These are phyloP conservation scores for Monosporozyma unispora DNA, from an alignment of 805 yeast genomes.

Conservation along the genomic window DNA sequence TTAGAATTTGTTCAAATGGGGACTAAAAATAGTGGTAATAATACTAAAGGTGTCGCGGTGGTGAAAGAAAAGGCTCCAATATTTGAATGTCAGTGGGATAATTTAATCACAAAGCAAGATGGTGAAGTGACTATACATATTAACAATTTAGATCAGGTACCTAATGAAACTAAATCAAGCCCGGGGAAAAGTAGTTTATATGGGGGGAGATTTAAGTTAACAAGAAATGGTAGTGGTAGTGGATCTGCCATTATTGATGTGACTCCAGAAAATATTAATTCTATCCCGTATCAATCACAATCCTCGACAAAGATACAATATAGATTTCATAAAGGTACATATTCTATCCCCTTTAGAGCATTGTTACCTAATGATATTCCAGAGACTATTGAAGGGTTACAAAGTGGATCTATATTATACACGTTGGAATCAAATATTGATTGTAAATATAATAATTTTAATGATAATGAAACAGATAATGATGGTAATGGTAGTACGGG, in stretches of 20 bases:
- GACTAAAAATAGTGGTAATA: slow-evolving; percentile 27
- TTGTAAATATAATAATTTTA: slow-evolving; percentile 25
- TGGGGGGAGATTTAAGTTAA: neutral
- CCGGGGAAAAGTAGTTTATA: neutral
- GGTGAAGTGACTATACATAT: slow-evolving; percentile 20
- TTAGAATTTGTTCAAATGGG: slow-evolving; percentile 47
- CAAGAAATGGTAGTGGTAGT: neutral
- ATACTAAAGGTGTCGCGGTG: slow-evolving; percentile 27
- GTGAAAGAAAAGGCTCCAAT: slow-evolving; percentile 47
- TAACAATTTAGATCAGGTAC: neutral
- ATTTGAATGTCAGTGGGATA: slow-evolving; percentile 70
- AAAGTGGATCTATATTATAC: slow-evolving; percentile 67
- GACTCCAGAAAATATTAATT: neutral
- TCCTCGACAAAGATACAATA: slow-evolving; percentile 11
- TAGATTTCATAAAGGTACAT: slow-evolving; percentile 58
- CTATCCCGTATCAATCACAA: neutral
- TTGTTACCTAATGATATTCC: slow-evolving; percentile 76
- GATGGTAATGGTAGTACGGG: neutral
- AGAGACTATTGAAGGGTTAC: slow-evolving; percentile 83
- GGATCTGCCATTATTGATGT: neutral
- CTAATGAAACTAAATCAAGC: neutral
- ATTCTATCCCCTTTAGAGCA: slow-evolving; percentile 77
- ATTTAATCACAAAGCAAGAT: slow-evolving; percentile 30
- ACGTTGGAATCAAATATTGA: slow-evolving; percentile 70
- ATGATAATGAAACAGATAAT: neutral